Conservation (phyloP, 2,329 filamentous ascomycete species). For the Phaeophleospora eucalypticola region DNA sequence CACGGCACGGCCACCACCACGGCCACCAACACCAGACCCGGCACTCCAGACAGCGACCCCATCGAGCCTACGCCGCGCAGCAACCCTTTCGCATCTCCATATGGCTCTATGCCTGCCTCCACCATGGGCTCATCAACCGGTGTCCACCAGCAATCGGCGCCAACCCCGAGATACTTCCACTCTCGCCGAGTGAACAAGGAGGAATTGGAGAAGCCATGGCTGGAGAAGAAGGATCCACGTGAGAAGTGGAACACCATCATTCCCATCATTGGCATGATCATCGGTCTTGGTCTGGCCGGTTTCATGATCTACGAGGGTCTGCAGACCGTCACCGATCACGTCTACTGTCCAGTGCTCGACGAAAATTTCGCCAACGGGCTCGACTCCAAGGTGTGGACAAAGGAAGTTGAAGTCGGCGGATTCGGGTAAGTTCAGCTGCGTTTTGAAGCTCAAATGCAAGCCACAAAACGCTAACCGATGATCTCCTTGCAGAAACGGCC, state of each 20-base stretch:
- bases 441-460: neutral
- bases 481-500: conserved; percentile 59
- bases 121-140: conserved; percentile 41
- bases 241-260: conserved; percentile 86
- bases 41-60: conserved; percentile 35
- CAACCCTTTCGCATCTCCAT: conserved; percentile 39
- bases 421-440: conserved; percentile 58
- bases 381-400: conserved; percentile 62
- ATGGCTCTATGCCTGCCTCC: conserved; percentile 43
- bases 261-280: conserved; percentile 64
- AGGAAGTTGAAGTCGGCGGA: conserved; percentile 70
- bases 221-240: conserved; percentile 66
- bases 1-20: conserved; percentile 28
- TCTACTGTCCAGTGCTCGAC: conserved; percentile 64
- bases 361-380: conserved; percentile 59
- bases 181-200: conserved; percentile 69
- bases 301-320: conserved; percentile 75
- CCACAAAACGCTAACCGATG: conserved; percentile 15
- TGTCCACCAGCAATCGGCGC: conserved; percentile 29
- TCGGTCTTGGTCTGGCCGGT: conserved; percentile 65
- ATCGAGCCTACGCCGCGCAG: conserved; percentile 26
- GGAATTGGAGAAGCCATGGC: conserved; percentile 72
- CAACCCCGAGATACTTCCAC: conserved; percentile 58
- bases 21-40: conserved; percentile 33
- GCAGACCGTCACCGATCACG: conserved; percentile 66